Percentiles rank a stretch among this genome's conserved stretches.
These are phyloP conservation scores for Macrocybe gigantea DNA, from an alignment of 768 basidiomycete species.

Conservation along the genomic window DNA sequence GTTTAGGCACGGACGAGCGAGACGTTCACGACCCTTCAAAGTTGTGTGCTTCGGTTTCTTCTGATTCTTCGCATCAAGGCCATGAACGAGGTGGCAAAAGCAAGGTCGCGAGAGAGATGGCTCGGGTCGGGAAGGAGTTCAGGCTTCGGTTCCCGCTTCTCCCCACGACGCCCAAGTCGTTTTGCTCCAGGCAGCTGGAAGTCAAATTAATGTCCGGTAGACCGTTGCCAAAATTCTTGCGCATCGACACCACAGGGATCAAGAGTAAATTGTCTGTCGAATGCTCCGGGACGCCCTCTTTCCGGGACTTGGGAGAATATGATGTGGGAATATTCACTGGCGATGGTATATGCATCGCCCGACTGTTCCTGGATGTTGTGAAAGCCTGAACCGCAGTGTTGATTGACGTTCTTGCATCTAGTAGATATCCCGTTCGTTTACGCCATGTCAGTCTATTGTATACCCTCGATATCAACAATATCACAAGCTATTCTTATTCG, in stretches of 20 bases:
- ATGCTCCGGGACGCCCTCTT: conserved; percentile 46
- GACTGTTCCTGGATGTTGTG: conserved; percentile 53
- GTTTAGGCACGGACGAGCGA: conserved; percentile 50
- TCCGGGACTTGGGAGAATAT: conserved; percentile 46
- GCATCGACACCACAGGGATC: conserved; percentile 40
- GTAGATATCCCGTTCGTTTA: too few species aligned
- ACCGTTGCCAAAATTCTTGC: conserved; percentile 50
- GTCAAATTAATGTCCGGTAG: conserved; percentile 46
- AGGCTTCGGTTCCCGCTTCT: conserved; percentile 47
- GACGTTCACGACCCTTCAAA: conserved; percentile 2
- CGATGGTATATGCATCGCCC: conserved; percentile 46
- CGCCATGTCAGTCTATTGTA: too few species aligned
- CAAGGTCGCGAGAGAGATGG: conserved; percentile 15
- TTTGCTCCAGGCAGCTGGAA: conserved; percentile 19
- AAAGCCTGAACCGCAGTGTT: conserved; percentile 1
- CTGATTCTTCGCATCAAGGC: conserved; percentile 48
- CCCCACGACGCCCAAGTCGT: conserved; percentile 5
- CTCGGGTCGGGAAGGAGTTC: conserved; percentile 54
- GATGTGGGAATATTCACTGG: conserved; percentile 50
- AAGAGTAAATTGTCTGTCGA: conserved; percentile 46
- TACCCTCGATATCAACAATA: too few species aligned
- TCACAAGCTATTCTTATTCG: too few species aligned
- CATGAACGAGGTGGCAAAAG: conserved; percentile 12
- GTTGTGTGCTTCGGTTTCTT: conserved; percentile 45
- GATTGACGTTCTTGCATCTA: too few species aligned